These are phyloP conservation scores for Trametes polyzona DNA, from an alignment of 1,284 basidiomycete species.

Conservation along the genomic window DNA sequence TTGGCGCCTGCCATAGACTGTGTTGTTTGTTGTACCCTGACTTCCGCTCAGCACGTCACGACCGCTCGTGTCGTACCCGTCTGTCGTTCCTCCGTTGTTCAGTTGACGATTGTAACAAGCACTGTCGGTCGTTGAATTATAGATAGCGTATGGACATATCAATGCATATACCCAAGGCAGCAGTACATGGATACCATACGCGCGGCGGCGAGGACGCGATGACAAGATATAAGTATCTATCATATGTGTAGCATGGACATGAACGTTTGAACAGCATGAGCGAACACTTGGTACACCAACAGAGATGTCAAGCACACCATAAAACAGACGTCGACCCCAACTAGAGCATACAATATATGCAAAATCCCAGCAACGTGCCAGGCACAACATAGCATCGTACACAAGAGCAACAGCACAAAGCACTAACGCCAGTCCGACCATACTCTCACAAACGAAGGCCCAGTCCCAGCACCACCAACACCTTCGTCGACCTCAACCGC, in stretches of 20 bases:
- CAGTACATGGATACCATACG: too few species aligned
- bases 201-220: too few species aligned
- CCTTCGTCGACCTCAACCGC: not conserved
- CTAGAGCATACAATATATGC: constrained; percentile 15
- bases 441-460: not conserved
- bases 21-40: too few species aligned
- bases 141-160: not conserved
- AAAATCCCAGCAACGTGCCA: not conserved
- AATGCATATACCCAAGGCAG: too few species aligned
- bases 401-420: constrained; percentile 1
- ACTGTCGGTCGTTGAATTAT: not conserved
- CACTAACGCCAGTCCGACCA: not conserved
- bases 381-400: constrained; percentile 11
- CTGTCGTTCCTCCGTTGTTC: too few species aligned
- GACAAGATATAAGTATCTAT: not conserved
- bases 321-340: not conserved
- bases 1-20: too few species aligned
- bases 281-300: not conserved
- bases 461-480: not conserved
- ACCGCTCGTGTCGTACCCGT: too few species aligned
- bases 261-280: not conserved
- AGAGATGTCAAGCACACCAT: not conserved
- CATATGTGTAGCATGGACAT: not conserved
- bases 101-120: not conserved
- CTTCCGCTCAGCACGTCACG: too few species aligned